These are phyloP conservation scores for Hyaloscypha variabilis DNA, from an alignment of 495 filamentous ascomycete genomes.

Conservation along the genomic window DNA sequence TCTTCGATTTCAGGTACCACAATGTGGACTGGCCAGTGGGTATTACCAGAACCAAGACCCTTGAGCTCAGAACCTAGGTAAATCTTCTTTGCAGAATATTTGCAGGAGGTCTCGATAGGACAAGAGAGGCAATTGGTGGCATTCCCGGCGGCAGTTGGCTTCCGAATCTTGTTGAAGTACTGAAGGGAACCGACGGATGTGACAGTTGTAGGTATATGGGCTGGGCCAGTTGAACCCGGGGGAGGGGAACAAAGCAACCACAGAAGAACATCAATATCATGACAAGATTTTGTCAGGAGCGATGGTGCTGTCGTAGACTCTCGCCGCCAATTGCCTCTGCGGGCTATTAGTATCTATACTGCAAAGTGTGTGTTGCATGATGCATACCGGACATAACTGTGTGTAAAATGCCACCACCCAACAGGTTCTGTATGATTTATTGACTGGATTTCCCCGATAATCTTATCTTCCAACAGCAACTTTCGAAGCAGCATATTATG, in stretches of 20 bases:
- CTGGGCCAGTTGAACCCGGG: conserved; percentile 39
- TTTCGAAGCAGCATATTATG: conserved; percentile 85
- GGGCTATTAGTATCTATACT: conserved; percentile 5
- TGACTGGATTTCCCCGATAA: conserved; percentile 84
- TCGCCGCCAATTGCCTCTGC: conserved; percentile 87
- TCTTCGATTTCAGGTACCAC: conserved; percentile 92
- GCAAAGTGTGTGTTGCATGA: background rate
- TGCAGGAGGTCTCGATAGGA: conserved; percentile 69
- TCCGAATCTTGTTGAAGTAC: conserved; percentile 72
- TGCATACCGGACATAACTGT: conserved; percentile 80
- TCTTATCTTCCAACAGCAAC: conserved; percentile 69
- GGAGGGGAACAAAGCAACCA: conserved; percentile 81
- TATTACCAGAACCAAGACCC: conserved; percentile 56
- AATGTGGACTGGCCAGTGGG: conserved; percentile 82
- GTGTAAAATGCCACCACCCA: conserved; percentile 94
- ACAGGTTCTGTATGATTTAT: conserved; percentile 93
- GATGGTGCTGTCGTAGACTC: conserved; percentile 71
- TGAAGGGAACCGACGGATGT: conserved; percentile 71
- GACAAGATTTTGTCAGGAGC: conserved; percentile 90
- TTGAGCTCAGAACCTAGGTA: conserved; percentile 59
- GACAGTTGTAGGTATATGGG: conserved; percentile 76
- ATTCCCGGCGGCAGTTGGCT: conserved; percentile 69
- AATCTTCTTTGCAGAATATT: conserved; percentile 80
- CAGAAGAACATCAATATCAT: conserved; percentile 88
- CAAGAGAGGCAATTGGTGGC: conserved; percentile 92